These are phyloP conservation scores for Toxicodendron radicans DNA, from an alignment of 345 rosid genomes.

Conservation along the genomic window DNA sequence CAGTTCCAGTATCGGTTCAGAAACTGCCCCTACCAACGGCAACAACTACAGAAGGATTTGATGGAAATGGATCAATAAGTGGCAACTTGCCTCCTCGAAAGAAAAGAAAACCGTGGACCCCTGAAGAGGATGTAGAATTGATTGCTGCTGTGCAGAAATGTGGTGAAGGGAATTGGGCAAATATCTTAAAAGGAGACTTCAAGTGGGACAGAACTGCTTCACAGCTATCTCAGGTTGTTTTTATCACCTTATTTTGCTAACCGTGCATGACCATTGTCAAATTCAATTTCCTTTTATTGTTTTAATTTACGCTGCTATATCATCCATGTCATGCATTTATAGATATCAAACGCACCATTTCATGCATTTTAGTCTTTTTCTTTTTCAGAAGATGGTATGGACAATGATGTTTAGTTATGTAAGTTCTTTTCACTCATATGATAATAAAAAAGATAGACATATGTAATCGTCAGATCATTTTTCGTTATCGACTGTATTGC, in stretches of 20 bases:
- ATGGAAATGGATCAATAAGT: slow-evolving; percentile 45
- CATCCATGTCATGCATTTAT: not conserved
- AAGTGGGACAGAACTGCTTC: slow-evolving; percentile 73
- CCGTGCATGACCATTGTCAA: slow-evolving; percentile 5
- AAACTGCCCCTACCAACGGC: slow-evolving; percentile 47
- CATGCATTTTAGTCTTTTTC: slow-evolving; percentile 6
- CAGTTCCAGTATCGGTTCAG: slow-evolving; percentile 78
- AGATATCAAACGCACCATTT: not conserved
- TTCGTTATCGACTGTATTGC: not conserved
- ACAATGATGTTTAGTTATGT: not conserved
- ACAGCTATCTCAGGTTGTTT: slow-evolving; percentile 84
- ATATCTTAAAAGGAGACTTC: slow-evolving; percentile 59
- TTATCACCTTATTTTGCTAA: slow-evolving; percentile 6
- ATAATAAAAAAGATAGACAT: slow-evolving; percentile 7
- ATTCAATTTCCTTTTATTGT: not conserved
- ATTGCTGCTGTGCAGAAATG: slow-evolving; percentile 68
- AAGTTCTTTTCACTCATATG: not conserved
- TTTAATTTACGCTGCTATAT: too few species aligned
- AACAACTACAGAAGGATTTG: slow-evolving; percentile 42
- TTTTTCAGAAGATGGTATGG: not conserved
- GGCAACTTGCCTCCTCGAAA: slow-evolving; percentile 49
- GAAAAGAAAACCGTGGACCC: slow-evolving; percentile 73
- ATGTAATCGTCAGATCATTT: not conserved
- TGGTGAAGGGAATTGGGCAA: slow-evolving; percentile 94
- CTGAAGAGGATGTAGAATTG: slow-evolving; percentile 59